Evolutionary conservation across 73 alveolate species (phyloP).

Genomic region (Uronychia setigera): DNA sequence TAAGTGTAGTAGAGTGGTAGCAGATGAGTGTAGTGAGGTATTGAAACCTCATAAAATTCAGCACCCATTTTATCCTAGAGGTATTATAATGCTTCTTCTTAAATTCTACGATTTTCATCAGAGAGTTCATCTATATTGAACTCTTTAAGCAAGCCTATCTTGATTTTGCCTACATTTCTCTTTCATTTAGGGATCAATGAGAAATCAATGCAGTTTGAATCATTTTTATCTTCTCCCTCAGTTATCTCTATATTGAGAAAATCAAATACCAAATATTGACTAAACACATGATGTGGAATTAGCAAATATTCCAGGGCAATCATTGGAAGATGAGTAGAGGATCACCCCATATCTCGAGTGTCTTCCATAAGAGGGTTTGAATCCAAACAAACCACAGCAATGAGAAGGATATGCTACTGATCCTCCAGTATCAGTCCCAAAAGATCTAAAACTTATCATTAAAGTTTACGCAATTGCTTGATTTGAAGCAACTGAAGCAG

Average conservation of each 20-base stretch:
- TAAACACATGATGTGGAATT: not conserved
- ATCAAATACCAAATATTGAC: not conserved
- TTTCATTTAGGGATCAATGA: not conserved
- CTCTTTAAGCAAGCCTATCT: conserved; percentile 45
- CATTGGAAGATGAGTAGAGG: conserved; percentile 66
- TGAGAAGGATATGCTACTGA: conserved; percentile 66
- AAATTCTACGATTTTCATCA: conserved; percentile 38
- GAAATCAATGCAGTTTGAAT: conserved; percentile 55
- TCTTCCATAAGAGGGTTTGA: conserved; percentile 75
- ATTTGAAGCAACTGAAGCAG: conserved; percentile 47
- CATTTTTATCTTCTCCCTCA: conserved; percentile 51
- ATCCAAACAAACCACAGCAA: conserved; percentile 57
- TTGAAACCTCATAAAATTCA: conserved; percentile 13
- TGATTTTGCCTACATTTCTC: not conserved
- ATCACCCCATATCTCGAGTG: conserved; percentile 60
- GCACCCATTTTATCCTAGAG: conserved; percentile 27
- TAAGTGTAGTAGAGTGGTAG: conserved; percentile 49
- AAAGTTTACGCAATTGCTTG: conserved; percentile 36
- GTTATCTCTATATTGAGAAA: conserved; percentile 13
- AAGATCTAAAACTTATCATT: conserved; percentile 25
- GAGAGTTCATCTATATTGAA: conserved; percentile 46
- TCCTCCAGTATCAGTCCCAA: conserved; percentile 76
- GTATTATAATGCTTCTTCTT: not conserved
- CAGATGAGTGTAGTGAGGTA: conserved; percentile 35
- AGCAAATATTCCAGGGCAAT: conserved; percentile 44